Evolutionary conservation across 1,284 basidiomycete species (phyloP), one percentile per base, ranked within the genome.

Genomic region (Lentinus polychrous): DNA sequence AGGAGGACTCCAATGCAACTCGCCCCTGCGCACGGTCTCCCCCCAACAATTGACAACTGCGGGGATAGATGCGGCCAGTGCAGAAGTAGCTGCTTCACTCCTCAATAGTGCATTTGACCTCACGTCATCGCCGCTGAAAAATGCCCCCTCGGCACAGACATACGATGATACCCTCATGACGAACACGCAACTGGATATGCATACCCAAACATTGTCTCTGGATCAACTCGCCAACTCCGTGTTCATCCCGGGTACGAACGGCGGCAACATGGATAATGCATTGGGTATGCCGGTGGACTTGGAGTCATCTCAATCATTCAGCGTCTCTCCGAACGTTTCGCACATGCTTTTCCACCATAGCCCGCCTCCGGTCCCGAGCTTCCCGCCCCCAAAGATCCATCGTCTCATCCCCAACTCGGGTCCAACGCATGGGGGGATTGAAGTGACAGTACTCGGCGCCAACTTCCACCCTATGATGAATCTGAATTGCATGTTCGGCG

Each of bases 381-480:
- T 80, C 34, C 75, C 79, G 23, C 57, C 75, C 27, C 88, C 88
- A 5, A 81, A 74, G 43, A 90, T 91, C 42, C 86, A 89, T 58
- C 80, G 86, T 8, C 78, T 96, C 42, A 93, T 99, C 50, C 96
- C 95, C 0, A 84, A 85, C 45, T 83, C 87, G 57, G 95, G 96
- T 6, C 94, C 95, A 6, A 91, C 89, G 14, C 82, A 86, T 46
- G 95, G 95, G 27, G 96, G 96, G 1, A 92, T 92, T 55, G 93
- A 96, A 64, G 89, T 99, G 18, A 99, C 96, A 0, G 75, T 99
- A 4, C 79, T 97, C 1, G 96, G 96, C 6, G 79, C 86, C 39
- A 88, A 92, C 62, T 98, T 99, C 70, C 78, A 86, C 59, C 72
- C 81, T 0, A 74, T 78, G 35, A 64, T 85, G 49, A 76, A 80